Percentiles rank a stretch among this genome's conserved stretches.
Conservation (phyloP, 2,329 filamentous ascomycete genomes). For the Aspergillus sp. region DNA sequence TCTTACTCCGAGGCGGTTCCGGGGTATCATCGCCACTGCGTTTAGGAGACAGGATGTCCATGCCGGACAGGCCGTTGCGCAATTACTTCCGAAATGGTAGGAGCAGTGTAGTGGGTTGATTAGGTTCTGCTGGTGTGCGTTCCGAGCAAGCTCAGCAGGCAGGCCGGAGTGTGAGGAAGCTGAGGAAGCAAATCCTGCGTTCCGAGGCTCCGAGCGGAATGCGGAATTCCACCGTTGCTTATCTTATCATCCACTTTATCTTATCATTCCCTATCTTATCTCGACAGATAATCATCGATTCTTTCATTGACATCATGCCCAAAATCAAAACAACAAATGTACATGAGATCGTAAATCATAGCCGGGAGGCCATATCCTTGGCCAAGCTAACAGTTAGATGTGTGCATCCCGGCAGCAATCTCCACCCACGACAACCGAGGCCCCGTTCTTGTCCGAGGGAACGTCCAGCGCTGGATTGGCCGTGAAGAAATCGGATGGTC, state of each 20-base stretch:
- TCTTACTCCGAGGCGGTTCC: constrained; percentile 25
- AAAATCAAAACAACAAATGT: neutral
- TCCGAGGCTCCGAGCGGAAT: neutral
- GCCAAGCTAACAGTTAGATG: constrained; percentile 16
- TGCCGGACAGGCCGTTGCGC: neutral
- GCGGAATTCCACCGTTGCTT: neutral
- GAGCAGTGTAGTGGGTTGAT: neutral
- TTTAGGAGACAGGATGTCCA: neutral
- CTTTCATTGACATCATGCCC: neutral
- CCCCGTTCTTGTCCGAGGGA: constrained; percentile 40
- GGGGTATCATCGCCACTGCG: constrained; percentile 9
- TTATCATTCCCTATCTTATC: no score
- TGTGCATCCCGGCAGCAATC: constrained; percentile 35
- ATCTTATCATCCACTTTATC: neutral
- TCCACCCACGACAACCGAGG: constrained; percentile 30
- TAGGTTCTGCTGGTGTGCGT: neutral
- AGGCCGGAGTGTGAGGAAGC: no score
- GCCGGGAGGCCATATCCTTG: neutral
- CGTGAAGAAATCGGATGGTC: constrained; percentile 55
- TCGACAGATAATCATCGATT: no score
- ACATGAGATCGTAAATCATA: constrained; percentile 2
- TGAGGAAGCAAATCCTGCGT: neutral
- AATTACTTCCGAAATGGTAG: neutral
- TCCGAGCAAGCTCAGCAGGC: no score
- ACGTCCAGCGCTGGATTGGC: constrained; percentile 56